Evolutionary conservation across 2,329 filamentous ascomycete species (phyloP), one percentile per base, ranked within the genome.

Genomic region (Alternaria sp.): DNA sequence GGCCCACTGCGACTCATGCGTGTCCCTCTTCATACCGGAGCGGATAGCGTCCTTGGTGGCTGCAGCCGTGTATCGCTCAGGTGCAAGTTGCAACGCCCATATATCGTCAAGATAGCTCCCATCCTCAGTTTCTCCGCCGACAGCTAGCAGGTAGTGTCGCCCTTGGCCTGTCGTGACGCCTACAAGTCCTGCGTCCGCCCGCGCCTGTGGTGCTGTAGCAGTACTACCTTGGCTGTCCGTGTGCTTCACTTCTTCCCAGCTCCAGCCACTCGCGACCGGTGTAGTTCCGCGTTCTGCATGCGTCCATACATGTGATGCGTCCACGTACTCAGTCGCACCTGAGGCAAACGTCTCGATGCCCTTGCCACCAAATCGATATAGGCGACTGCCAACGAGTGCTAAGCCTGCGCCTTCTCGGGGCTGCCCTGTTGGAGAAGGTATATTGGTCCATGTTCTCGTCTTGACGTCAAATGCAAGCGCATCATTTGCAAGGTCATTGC

Each of bases 41-140:
- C 83, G 77, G 28, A 85, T 81, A 9, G 76, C 75, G 63, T 87
- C 85, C 70, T 87, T 87, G 28, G 81, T 74, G 12, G 79, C 79
- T 7, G 85, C 84, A 0, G 81, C 80, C 12, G 78, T 83, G 34
- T 80, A 76, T 2, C 77, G 77, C 30, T 82, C 80, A 0, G 84
- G 78, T 3, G 82, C 80, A 4, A 87, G 74, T 67, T 87, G 85
- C 57, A 86, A 79, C 1, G 83, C 79, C 84, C 84, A 87, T 4
- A 86, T 78, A 60, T 86, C 85, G 43, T 71, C 75, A 9, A 78
- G 59, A 24, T 68, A 70, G 8, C 65, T 69, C n/a, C 62, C 60
- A 22, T 62, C 63, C 28, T 73, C 70, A 12, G 63, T 62, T 18
- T 79, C 76, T 7, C 85, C 85, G 14, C 85, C 82, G 55, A 86